A percentile compares a stretch with the other conserved stretches of the same genome.
phyloP scores from a whole-genome alignment of 495 filamentous ascomycete genomes.

The Neurospora sp. region DNA sequence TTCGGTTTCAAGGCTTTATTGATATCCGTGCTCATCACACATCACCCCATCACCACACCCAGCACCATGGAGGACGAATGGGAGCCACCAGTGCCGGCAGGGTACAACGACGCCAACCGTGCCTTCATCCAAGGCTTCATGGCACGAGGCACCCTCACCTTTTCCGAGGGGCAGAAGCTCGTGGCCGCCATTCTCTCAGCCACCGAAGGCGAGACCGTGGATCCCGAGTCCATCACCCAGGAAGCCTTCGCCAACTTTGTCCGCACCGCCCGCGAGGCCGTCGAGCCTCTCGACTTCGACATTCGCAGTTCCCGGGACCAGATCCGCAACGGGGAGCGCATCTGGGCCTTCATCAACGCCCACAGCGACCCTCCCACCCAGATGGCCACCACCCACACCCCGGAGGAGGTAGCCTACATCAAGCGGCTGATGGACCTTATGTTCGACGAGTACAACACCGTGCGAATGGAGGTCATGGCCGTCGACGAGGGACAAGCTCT shows the following conservation, averaged over 20 bases:
- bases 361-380: conserved; percentile 75
- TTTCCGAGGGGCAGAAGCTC: conserved; percentile 58
- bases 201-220: conserved; percentile 21
- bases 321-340: conserved; percentile 31
- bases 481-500: conserved; percentile 68
- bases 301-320: conserved; percentile 67
- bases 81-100: conserved; percentile 17
- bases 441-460: conserved; percentile 78
- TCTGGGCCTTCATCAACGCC: conserved; percentile 79
- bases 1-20: not conserved
- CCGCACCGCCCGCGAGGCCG: conserved; percentile 52
- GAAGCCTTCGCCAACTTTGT: conserved; percentile 61
- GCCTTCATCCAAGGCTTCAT: conserved; percentile 93
- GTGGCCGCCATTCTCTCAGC: conserved; percentile 62
- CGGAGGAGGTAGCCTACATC: conserved; percentile 85
- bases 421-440: conserved; percentile 84
- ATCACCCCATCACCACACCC: not conserved
- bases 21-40: not conserved
- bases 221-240: conserved; percentile 49
- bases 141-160: conserved; percentile 63
- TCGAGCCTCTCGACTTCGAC: conserved; percentile 77
- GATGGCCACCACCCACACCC: conserved; percentile 66
- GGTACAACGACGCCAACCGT: conserved; percentile 56
- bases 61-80: conserved; percentile 17
- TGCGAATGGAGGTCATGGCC: conserved; percentile 66